Conservation (phyloP, 2,329 filamentous ascomycete species). For the Aschersonia sp. region DNA sequence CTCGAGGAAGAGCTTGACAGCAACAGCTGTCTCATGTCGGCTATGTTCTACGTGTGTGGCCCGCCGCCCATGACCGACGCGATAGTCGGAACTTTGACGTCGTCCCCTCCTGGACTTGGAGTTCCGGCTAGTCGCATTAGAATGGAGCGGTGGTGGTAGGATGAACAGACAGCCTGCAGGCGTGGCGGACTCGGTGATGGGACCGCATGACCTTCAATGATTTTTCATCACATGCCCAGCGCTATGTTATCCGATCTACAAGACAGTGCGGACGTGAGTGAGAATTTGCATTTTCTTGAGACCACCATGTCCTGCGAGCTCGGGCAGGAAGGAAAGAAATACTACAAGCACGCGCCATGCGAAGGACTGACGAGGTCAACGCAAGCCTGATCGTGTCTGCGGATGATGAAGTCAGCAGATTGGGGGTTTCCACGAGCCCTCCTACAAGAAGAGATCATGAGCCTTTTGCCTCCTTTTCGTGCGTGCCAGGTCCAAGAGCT, state of each 20-base stretch:
- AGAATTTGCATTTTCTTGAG: too few species aligned
- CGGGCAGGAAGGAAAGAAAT: too few species aligned
- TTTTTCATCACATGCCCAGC: too few species aligned
- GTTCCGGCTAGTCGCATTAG: constrained; percentile 34
- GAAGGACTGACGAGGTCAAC: too few species aligned
- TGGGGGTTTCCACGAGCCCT: too few species aligned
- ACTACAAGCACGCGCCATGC: too few species aligned
- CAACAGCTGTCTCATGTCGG: constrained; percentile 18
- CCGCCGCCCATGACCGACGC: constrained; percentile 55
- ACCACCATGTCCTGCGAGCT: too few species aligned
- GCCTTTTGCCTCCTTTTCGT: constrained; percentile 49
- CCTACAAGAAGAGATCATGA: constrained; percentile 55
- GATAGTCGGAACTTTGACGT: constrained; percentile 35
- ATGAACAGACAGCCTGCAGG: not conserved
- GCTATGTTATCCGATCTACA: too few species aligned
- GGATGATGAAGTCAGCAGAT: too few species aligned
- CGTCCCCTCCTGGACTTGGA: constrained; percentile 15
- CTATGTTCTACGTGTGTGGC: constrained; percentile 53
- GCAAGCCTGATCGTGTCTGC: too few species aligned
- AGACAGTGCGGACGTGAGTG: too few species aligned
- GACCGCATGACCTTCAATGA: too few species aligned
- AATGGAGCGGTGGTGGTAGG: constrained; percentile 51
- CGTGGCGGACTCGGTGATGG: not conserved
- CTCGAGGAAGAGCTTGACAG: constrained; percentile 16
- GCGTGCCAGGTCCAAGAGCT: constrained; percentile 43